Percentiles rank a stretch among this genome's conserved stretches.
Evolutionary conservation across 345 rosid species (phyloP).

Genomic region (Anastatica hierochuntica): DNA sequence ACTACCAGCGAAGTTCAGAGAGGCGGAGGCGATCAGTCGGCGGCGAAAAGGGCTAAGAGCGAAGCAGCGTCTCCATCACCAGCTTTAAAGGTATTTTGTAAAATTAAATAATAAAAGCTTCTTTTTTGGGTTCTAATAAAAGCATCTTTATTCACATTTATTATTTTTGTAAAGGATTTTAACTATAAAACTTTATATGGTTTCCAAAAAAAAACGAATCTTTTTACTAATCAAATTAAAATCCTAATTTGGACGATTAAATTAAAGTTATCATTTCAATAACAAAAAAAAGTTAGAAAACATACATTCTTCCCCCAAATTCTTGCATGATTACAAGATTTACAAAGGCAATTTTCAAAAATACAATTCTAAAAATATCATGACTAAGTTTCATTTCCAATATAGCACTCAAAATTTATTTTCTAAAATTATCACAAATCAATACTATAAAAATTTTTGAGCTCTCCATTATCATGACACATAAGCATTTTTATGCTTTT

Average conservation of each 20-base stretch:
- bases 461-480: no score
- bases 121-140: slow-evolving; percentile 16
- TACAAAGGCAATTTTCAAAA: no score
- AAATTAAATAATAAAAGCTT: slow-evolving; percentile 15
- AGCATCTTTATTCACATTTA: slow-evolving; percentile 21
- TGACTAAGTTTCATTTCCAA: no score
- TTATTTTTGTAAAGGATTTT: not conserved
- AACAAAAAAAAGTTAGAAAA: not conserved
- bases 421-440: no score
- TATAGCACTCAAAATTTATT: no score
- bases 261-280: not conserved
- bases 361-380: no score
- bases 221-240: slow-evolving; percentile 1
- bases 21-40: slow-evolving; percentile 49
- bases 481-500: no score
- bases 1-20: slow-evolving; percentile 51
- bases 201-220: not conserved
- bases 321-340: slow-evolving; percentile 6
- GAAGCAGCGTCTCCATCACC: slow-evolving; percentile 74
- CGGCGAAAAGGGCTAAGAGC: slow-evolving; percentile 62
- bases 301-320: slow-evolving; percentile 14
- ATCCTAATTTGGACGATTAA: not conserved
- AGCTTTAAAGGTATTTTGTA: slow-evolving; percentile 67
- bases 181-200: no score
- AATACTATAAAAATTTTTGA: no score